These are phyloP conservation scores for Lodderomyces metapsilosis DNA, from an alignment of 1,139 yeast species.

Conservation along the genomic window DNA sequence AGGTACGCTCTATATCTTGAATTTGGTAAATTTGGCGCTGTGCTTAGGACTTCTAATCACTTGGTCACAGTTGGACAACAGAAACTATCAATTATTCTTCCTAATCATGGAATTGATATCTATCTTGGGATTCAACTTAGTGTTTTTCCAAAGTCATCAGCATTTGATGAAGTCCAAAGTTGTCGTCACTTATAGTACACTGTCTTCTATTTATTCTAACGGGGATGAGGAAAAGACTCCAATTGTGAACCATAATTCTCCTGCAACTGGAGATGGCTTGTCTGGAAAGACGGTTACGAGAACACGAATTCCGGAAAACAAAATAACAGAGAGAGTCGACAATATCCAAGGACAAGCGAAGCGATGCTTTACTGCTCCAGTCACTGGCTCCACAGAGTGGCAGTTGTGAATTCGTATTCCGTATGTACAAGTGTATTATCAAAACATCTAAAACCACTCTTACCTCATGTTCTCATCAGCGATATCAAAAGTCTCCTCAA, in stretches of 20 bases:
- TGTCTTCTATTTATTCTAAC: slow-evolving; percentile 12
- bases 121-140: slow-evolving; percentile 8
- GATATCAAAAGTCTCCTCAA: slow-evolving; percentile 17
- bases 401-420: background rate
- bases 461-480: background rate
- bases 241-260: background rate
- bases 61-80: background rate
- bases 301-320: background rate
- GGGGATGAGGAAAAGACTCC: background rate
- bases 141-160: slow-evolving; percentile 10
- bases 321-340: background rate
- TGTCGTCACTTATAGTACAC: background rate
- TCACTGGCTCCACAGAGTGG: background rate
- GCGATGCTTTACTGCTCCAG: slow-evolving; percentile 10
- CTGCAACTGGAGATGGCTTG: slow-evolving; percentile 1
- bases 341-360: slow-evolving; percentile 1
- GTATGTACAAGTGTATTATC: slow-evolving; percentile 2
- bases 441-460: background rate
- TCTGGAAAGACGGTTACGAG: slow-evolving; percentile 6
- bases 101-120: slow-evolving; percentile 11
- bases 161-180: slow-evolving; percentile 5
- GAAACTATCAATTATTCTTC: slow-evolving; percentile 5
- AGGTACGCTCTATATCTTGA: slow-evolving; percentile 5
- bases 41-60: slow-evolving; percentile 7
- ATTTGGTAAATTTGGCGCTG: slow-evolving; percentile 4